Evolutionary conservation across 1,284 basidiomycete genomes (phyloP).

Genomic region (Neonothopanus nambi): DNA sequence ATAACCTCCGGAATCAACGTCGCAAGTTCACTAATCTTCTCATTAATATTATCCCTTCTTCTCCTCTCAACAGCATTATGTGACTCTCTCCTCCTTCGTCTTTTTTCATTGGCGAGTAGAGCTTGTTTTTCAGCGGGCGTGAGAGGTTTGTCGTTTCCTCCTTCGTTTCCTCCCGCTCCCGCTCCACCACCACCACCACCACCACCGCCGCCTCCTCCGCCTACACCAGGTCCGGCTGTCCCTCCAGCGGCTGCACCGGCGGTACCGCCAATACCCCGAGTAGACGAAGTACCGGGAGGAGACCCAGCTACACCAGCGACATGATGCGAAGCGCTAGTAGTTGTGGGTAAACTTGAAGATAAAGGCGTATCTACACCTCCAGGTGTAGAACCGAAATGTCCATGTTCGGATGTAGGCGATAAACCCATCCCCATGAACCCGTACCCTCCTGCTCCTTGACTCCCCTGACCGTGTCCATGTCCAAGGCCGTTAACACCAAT

Average conservation of each 20-base stretch:
- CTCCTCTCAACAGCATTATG: slow-evolving; percentile 92
- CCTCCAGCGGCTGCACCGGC: too few species aligned
- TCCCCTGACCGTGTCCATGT: too few species aligned
- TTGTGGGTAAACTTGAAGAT: slow-evolving; percentile 4
- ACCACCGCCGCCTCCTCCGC: too few species aligned
- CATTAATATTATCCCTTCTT: slow-evolving; percentile 90
- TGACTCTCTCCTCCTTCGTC: slow-evolving; percentile 75
- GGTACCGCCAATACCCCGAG: not conserved
- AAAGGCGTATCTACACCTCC: not conserved
- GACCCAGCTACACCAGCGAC: not conserved
- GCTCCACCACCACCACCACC: too few species aligned
- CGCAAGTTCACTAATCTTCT: slow-evolving; percentile 88
- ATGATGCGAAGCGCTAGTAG: not conserved
- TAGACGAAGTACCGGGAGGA: not conserved
- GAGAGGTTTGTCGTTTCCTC: not conserved
- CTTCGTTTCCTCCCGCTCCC: too few species aligned
- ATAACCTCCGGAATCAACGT: slow-evolving; percentile 85
- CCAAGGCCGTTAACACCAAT: not conserved
- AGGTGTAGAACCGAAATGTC: too few species aligned
- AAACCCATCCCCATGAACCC: too few species aligned
- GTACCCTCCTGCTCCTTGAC: too few species aligned
- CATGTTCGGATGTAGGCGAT: too few species aligned
- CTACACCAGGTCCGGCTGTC: too few species aligned
- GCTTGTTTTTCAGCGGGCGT: slow-evolving; percentile 42
- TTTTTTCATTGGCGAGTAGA: slow-evolving; percentile 70